Conservation (phyloP, 2,329 filamentous ascomycete species). For the Sclerotinia minor region DNA sequence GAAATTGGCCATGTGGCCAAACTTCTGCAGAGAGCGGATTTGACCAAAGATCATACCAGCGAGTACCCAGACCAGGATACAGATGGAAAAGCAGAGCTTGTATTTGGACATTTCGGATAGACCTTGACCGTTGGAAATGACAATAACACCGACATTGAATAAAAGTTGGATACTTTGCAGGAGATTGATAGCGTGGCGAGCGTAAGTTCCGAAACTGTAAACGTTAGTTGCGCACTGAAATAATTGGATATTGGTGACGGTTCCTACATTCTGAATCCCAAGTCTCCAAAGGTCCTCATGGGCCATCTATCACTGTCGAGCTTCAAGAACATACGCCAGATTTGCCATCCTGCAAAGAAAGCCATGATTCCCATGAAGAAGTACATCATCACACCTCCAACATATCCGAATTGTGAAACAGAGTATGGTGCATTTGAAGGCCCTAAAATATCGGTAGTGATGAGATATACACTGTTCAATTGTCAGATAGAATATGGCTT, state of each 20-base stretch:
- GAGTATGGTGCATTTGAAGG: constrained; percentile 24
- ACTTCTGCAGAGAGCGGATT: constrained; percentile 55
- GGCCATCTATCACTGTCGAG: constrained; percentile 32
- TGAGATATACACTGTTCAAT: constrained; percentile 36
- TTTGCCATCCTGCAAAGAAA: constrained; percentile 31
- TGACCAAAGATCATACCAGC: constrained; percentile 55
- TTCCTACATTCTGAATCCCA: constrained; percentile 47
- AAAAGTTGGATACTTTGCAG: constrained; percentile 51
- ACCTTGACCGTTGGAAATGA: constrained; percentile 54
- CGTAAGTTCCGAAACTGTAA: constrained; percentile 44
- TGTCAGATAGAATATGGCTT: neutral
- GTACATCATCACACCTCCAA: constrained; percentile 26
- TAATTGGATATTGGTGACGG: neutral
- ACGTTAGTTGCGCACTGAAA: neutral
- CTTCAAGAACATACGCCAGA: constrained; percentile 34
- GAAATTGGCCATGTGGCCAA: constrained; percentile 56
- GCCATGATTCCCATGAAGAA: constrained; percentile 34
- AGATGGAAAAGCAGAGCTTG: constrained; percentile 54
- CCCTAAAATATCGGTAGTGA: constrained; percentile 33
- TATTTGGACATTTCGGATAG: constrained; percentile 53
- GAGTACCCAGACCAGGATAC: constrained; percentile 51
- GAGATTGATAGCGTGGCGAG: constrained; percentile 51
- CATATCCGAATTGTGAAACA: constrained; percentile 23
- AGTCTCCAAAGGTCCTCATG: constrained; percentile 32
- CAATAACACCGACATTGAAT: constrained; percentile 53